phyloP scores from a whole-genome alignment of 2,329 filamentous ascomycete genomes.

The Blastomyces parvus region DNA sequence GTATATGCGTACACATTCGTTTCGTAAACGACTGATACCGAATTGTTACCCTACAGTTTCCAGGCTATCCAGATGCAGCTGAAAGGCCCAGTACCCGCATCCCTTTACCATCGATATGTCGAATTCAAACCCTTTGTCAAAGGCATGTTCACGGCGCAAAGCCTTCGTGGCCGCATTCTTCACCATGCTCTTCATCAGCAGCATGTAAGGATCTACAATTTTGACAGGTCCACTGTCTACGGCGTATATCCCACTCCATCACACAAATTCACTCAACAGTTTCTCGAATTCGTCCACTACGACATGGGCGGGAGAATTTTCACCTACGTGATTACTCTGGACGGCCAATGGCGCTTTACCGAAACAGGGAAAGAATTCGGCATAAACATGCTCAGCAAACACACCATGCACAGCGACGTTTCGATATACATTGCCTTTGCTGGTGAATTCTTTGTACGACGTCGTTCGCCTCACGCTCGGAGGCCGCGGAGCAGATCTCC shows the following conservation, averaged over 20 bases:
- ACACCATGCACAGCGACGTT: constrained; percentile 94
- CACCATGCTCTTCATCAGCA: constrained; percentile 85
- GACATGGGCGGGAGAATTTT: constrained; percentile 79
- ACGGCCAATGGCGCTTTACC: constrained; percentile 79
- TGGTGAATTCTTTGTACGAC: constrained; percentile 77
- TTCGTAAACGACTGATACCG: constrained; percentile 1
- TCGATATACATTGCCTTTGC: constrained; percentile 84
- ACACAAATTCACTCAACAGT: constrained; percentile 62
- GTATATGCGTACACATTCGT: neutral
- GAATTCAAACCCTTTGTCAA: constrained; percentile 87
- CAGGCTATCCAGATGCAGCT: constrained; percentile 89
- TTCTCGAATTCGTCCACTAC: constrained; percentile 77
- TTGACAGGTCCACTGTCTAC: constrained; percentile 63
- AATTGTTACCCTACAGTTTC: constrained; percentile 50
- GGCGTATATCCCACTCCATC: constrained; percentile 59
- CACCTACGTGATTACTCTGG: constrained; percentile 83
- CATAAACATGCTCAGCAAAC: constrained; percentile 85
- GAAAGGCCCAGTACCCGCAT: constrained; percentile 65
- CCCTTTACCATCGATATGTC: constrained; percentile 83
- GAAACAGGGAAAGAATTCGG: constrained; percentile 94
- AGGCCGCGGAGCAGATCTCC: constrained; percentile 19
- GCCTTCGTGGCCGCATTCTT: constrained; percentile 67
- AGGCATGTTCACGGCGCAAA: constrained; percentile 72
- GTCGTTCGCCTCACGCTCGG: constrained; percentile 39
- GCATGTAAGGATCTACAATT: constrained; percentile 82